Base-by-base conservation (phyloP, 768 basidiomycete species). In the Boletus edulis region DNA sequence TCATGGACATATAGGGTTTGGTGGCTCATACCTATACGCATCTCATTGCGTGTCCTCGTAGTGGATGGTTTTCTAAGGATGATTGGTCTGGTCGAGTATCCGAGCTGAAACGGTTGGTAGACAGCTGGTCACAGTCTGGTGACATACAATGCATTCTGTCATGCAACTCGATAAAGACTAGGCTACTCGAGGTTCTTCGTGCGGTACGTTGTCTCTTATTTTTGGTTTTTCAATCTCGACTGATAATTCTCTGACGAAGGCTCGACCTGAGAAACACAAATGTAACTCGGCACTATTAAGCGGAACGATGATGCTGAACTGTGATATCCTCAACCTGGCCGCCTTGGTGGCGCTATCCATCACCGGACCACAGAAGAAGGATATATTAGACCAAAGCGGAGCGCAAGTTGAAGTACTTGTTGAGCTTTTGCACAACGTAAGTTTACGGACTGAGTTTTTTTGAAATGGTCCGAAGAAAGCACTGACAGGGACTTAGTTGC, bases 1-100 rank as follows among this genome's bases (percentile, higher is more conserved):
- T 62, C 43, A 67, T 34, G 7, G 22, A 11, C 20, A 2, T 20
- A 38, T 27, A 69, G 67, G 68, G 65, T 38, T 40, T 69, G 45
- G 60, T 69, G 8, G 69, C 67, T 27, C 69, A 71, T 40, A 57
- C 59, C 3, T 69, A 65, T 31, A 69, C 69, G 6, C 69, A 69
- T 47, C 29, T 69, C 24, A 27, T 59, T 12, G 6, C 18, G 39
- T 69, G 67, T 27, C 40, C 56, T 50, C 46, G 35, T 32, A 56
- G 49, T 24, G 22, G 59, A 39, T 59, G 47, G 65, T 2, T 56
- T 46, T 46, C 5, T 4, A 39, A 14, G 13, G 54, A 54, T 15
- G 50, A 58, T 40, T 62, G 59, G 62, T 54, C 48, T 3, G 20
- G 3, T 12, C 49, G 46, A 22, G 35, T 54, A 43, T 41, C 44